Conservation (phyloP, 2,329 filamentous ascomycete genomes). For the Piedraia hortae region DNA sequence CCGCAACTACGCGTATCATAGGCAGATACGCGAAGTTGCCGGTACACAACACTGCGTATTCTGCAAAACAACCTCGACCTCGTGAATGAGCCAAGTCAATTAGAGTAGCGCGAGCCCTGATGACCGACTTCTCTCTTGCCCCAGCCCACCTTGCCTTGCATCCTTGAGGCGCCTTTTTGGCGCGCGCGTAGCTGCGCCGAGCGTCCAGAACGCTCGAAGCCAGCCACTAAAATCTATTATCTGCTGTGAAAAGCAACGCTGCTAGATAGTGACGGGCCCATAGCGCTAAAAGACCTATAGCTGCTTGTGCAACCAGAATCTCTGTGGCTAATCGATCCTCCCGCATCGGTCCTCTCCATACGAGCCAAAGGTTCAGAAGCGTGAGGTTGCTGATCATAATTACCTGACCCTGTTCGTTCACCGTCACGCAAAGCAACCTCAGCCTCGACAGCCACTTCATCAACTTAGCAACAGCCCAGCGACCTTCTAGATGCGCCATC, state of each 20-base stretch:
- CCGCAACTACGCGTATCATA: too few species aligned
- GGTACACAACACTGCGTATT: too few species aligned
- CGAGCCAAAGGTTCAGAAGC: conserved; percentile 81
- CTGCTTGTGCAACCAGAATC: conserved; percentile 50
- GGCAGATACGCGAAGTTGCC: too few species aligned
- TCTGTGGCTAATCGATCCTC: conserved; percentile 64
- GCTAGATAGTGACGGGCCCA: conserved; percentile 69
- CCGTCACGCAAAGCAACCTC: conserved; percentile 37
- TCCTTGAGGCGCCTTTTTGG: too few species aligned
- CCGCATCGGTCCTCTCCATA: conserved; percentile 75
- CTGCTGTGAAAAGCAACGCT: conserved; percentile 64
- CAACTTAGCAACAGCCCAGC: conserved; percentile 29
- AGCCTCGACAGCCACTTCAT: conserved; percentile 43
- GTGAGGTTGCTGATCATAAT: conserved; percentile 72
- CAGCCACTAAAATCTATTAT: conserved; percentile 40
- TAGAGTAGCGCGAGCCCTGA: too few species aligned
- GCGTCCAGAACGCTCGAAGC: too few species aligned
- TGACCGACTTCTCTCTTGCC: too few species aligned
- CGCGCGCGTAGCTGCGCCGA: too few species aligned
- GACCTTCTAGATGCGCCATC: conserved; percentile 36
- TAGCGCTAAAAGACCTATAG: conserved; percentile 53
- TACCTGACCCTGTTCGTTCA: conserved; percentile 41
- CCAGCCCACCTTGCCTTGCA: too few species aligned
- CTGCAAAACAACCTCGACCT: too few species aligned
- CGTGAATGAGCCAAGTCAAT: too few species aligned